A percentile compares a stretch with the other conserved stretches of the same genome.
These are phyloP conservation scores for Ogataea ramenticola DNA, from an alignment of 805 yeast genomes.

Conservation along the genomic window DNA sequence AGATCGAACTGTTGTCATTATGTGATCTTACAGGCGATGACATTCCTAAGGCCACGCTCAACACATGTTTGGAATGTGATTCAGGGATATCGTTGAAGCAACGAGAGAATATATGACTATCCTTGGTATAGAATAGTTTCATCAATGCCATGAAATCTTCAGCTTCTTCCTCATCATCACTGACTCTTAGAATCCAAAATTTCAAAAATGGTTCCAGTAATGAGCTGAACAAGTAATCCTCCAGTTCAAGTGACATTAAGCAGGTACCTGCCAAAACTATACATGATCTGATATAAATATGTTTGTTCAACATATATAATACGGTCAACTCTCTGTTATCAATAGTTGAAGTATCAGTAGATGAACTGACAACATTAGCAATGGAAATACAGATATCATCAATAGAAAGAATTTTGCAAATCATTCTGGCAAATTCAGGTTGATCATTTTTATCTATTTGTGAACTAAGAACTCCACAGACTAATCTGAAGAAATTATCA, in stretches of 20 bases:
- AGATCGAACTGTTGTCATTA: neutral
- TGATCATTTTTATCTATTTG: too few species aligned
- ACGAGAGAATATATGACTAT: slow-evolving; percentile 10
- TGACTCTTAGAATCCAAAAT: slow-evolving; percentile 12
- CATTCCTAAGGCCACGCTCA: neutral
- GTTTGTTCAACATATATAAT: slow-evolving; percentile 22
- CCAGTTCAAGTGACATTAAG: slow-evolving; percentile 5
- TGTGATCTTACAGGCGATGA: neutral
- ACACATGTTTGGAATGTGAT: neutral
- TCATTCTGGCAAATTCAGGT: neutral
- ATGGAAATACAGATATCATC: slow-evolving; percentile 20
- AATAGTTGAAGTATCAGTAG: slow-evolving; percentile 20
- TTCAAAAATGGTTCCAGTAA: slow-evolving; percentile 17
- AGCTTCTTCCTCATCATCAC: slow-evolving; percentile 5
- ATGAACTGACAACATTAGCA: slow-evolving; percentile 10
- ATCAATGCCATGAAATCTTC: slow-evolving; percentile 8
- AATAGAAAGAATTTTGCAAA: slow-evolving; percentile 10
- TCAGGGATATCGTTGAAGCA: slow-evolving; percentile 11
- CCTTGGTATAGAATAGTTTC: slow-evolving; percentile 5
- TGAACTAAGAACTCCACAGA: slow-evolving; percentile 10
- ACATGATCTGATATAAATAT: slow-evolving; percentile 13
- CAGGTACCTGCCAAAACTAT: slow-evolving; percentile 9
- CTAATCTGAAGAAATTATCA: slow-evolving; percentile 21
- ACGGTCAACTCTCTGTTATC: slow-evolving; percentile 22
- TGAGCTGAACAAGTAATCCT: slow-evolving; percentile 12